These are phyloP conservation scores for Cryptosporidium sp. DNA, from an alignment of 169 alveolate genomes.

Conservation along the genomic window DNA sequence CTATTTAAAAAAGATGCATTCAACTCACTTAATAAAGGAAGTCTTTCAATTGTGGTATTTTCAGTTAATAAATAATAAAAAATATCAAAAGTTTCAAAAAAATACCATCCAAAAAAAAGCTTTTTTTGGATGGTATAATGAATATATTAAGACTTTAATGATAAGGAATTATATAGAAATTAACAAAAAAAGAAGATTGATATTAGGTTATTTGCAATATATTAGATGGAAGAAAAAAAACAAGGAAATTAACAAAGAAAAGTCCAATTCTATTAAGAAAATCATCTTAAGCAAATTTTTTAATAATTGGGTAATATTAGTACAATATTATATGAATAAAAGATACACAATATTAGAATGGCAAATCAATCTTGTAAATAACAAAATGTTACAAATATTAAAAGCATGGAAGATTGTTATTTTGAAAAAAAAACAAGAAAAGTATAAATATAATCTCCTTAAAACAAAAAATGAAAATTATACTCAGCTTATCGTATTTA, in stretches of 20 bases:
- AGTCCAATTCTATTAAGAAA: background rate
- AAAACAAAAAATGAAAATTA: background rate
- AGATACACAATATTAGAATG: conserved; percentile 59
- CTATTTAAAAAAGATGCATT: background rate
- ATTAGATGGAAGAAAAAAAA: background rate
- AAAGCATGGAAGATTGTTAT: background rate
- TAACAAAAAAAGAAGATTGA: background rate
- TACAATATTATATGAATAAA: conserved; percentile 55
- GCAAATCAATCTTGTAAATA: conserved; percentile 15
- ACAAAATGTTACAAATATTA: background rate
- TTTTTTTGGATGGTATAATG: background rate
- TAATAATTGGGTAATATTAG: conserved; percentile 23
- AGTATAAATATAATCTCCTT: background rate
- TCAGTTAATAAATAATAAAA: background rate
- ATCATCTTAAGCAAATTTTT: background rate
- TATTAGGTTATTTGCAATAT: background rate
- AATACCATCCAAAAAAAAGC: background rate
- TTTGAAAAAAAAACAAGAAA: background rate
- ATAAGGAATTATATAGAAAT: background rate
- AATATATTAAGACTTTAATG: background rate
- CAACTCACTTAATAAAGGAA: background rate
- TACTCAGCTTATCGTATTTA: background rate
- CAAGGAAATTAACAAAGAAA: background rate
- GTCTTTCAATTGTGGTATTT: background rate
- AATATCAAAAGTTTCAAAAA: conserved; percentile 3